These are phyloP conservation scores for Phytopythium helicoides DNA, from an alignment of 352 stramenopile genomes.

Conservation along the genomic window DNA sequence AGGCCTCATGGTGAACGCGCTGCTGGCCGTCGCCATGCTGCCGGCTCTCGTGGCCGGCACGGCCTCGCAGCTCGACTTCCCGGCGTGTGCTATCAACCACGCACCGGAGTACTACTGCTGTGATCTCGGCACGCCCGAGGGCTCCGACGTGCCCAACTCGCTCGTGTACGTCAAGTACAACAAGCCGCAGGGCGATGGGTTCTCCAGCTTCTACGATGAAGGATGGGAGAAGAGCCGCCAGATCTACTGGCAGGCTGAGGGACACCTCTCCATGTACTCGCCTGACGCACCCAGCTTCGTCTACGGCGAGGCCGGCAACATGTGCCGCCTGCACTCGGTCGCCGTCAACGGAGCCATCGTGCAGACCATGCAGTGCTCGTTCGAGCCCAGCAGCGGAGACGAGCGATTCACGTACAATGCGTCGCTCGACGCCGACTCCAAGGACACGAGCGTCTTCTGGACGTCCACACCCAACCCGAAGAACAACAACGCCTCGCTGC, in stretches of 20 bases:
- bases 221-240: slow-evolving; percentile 62
- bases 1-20: not conserved
- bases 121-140: slow-evolving; percentile 30
- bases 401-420: slow-evolving; percentile 49
- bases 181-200: slow-evolving; percentile 40
- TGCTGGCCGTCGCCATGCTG: slow-evolving; percentile 11
- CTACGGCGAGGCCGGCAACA: slow-evolving; percentile 44
- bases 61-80: slow-evolving; percentile 49
- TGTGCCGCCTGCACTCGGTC: slow-evolving; percentile 45
- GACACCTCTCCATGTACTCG: slow-evolving; percentile 57
- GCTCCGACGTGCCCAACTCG: slow-evolving; percentile 23
- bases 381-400: slow-evolving; percentile 21
- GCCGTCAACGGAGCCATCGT: slow-evolving; percentile 19
- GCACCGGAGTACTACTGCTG: slow-evolving; percentile 58
- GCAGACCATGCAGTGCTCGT: slow-evolving; percentile 46
- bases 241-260: slow-evolving; percentile 51
- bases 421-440: slow-evolving; percentile 46
- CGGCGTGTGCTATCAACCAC: slow-evolving; percentile 62
- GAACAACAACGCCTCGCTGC: slow-evolving; percentile 76
- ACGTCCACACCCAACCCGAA: slow-evolving; percentile 44
- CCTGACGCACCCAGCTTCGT: slow-evolving; percentile 53
- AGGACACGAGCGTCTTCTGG: slow-evolving; percentile 49
- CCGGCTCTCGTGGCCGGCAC: slow-evolving; percentile 32
- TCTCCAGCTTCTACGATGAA: slow-evolving; percentile 57
- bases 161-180: slow-evolving; percentile 64